Percentiles rank a stretch among this genome's conserved stretches.
These are phyloP conservation scores for Globisporangium lucens DNA, from an alignment of 352 stramenopile species.

Conservation along the genomic window DNA sequence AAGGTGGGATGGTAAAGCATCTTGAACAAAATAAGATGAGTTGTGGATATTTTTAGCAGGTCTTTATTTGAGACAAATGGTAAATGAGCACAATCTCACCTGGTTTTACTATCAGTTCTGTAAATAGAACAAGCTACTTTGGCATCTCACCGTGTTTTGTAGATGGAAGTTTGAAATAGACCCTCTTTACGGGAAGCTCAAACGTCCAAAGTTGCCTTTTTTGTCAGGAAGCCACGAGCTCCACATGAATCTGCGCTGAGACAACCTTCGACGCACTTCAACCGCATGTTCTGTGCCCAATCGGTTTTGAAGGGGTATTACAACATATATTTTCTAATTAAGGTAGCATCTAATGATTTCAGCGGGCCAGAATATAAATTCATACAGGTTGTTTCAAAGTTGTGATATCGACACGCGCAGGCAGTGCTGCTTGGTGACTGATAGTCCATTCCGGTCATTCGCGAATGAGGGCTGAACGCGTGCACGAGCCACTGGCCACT, in stretches of 20 bases:
- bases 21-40: not conserved
- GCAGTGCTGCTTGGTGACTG: not conserved
- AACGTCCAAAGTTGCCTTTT: not conserved
- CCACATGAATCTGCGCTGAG: not conserved
- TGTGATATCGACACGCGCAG: not conserved
- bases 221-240: not conserved
- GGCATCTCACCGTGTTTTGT: not conserved
- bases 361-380: not conserved
- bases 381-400: not conserved
- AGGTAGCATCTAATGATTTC: not conserved
- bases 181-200: not conserved
- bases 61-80: not conserved
- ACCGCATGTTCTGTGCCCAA: not conserved
- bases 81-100: not conserved
- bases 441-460: not conserved
- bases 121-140: not conserved
- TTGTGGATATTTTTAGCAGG: not conserved
- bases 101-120: not conserved
- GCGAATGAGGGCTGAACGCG: not conserved
- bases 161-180: not conserved
- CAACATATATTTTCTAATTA: not conserved
- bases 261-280: not conserved
- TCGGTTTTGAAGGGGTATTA: not conserved
- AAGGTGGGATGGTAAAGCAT: not conserved
- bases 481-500: not conserved